Evolutionary conservation across 345 rosid genomes (phyloP).

Genomic region (Trapa incisa): DNA sequence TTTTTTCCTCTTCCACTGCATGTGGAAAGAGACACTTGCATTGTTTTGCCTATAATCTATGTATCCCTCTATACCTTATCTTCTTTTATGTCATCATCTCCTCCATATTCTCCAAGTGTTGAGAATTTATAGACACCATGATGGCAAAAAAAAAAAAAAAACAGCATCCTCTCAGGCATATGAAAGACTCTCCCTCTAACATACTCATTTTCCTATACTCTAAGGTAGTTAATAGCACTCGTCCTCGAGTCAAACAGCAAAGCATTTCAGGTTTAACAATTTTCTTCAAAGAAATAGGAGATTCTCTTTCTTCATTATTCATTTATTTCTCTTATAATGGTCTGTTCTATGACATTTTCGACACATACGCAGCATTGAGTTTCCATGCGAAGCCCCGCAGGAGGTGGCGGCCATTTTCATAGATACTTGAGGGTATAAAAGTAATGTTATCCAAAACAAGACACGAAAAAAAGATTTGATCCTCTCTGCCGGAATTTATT

Average conservation of each 20-base stretch:
- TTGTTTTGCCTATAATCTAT: not conserved
- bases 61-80: not conserved
- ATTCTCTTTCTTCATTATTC: too few relatives aligned
- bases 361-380: not conserved
- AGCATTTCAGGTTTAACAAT: too few relatives aligned
- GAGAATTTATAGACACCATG: not conserved
- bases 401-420: not conserved
- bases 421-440: not conserved
- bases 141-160: not conserved
- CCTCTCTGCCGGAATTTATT: conserved; percentile 41
- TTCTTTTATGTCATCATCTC: not conserved
- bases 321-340: too few relatives aligned
- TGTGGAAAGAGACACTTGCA: conserved; percentile 28
- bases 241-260: too few relatives aligned
- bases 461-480: not conserved
- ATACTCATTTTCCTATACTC: too few relatives aligned
- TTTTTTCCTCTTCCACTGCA: conserved; percentile 16
- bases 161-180: not conserved
- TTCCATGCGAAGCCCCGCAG: not conserved
- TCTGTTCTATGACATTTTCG: too few relatives aligned
- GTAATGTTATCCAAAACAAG: not conserved
- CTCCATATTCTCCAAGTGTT: not conserved
- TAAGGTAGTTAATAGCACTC: too few relatives aligned
- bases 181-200: not conserved
- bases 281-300: too few relatives aligned